phyloP scores from a whole-genome alignment of 805 yeast genomes.

The Candida manassasensis region DNA sequence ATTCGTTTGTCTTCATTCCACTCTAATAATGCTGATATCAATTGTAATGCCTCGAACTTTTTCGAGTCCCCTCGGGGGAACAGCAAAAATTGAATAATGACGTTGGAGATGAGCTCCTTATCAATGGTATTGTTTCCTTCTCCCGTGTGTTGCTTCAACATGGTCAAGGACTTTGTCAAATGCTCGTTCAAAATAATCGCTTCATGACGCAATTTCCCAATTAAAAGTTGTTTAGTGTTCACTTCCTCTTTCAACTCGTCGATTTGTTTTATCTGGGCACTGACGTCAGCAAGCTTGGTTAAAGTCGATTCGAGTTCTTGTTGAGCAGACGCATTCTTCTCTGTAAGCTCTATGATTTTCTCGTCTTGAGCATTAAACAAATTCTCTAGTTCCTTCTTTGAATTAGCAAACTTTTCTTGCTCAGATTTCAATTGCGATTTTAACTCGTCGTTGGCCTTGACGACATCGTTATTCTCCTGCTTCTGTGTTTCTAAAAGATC shows the following conservation, averaged over 20 bases:
- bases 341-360: constrained; percentile 19
- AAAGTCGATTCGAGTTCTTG: constrained; percentile 9
- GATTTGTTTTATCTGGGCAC: constrained; percentile 25
- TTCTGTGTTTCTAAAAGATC: constrained; percentile 32
- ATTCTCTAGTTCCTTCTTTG: constrained; percentile 18
- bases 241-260: constrained; percentile 55
- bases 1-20: constrained; percentile 83
- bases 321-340: constrained; percentile 6
- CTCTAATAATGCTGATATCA: constrained; percentile 74
- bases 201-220: constrained; percentile 92
- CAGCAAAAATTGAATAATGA: constrained; percentile 77
- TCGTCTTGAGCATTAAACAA: constrained; percentile 25
- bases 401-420: constrained; percentile 29
- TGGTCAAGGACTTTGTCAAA: constrained; percentile 82
- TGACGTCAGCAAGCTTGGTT: constrained; percentile 19
- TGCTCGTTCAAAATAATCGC: constrained; percentile 92
- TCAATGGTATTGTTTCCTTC: constrained; percentile 65
- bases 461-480: constrained; percentile 13
- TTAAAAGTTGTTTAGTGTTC: constrained; percentile 58
- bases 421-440: constrained; percentile 4
- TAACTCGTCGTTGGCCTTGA: constrained; percentile 7
- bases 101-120: constrained; percentile 81
- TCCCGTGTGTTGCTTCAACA: constrained; percentile 73
- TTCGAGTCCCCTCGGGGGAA: constrained; percentile 91
- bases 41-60: constrained; percentile 85